A percentile compares a stretch with the other conserved stretches of the same genome.
Evolutionary conservation across 352 stramenopile species (phyloP).

Genomic region (Globisporangium alternatum): DNA sequence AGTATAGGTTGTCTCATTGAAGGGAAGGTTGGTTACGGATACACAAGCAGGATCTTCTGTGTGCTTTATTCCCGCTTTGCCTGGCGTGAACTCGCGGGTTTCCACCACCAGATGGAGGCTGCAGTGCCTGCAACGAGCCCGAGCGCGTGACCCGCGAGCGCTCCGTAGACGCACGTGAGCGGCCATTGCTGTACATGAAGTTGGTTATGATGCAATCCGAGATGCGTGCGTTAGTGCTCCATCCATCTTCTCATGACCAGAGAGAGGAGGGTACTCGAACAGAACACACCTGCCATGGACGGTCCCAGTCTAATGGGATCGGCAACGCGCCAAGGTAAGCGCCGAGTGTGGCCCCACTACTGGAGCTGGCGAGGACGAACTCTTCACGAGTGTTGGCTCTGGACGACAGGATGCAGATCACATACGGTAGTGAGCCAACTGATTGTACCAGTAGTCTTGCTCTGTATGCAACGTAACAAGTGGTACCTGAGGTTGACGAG

Average conservation of each 20-base stretch:
- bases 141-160: slow-evolving; percentile 41
- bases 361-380: slow-evolving; percentile 45
- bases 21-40: not conserved
- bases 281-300: slow-evolving; percentile 77
- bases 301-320: slow-evolving; percentile 86
- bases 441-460: not conserved
- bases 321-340: slow-evolving; percentile 72
- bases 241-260: not conserved
- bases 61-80: slow-evolving; percentile 10
- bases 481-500: slow-evolving; percentile 48
- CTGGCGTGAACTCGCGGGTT: not conserved
- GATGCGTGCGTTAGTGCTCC: not conserved
- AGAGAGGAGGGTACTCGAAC: not conserved
- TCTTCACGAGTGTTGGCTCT: slow-evolving; percentile 46
- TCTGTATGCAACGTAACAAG: not conserved
- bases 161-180: slow-evolving; percentile 78
- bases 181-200: slow-evolving; percentile 76
- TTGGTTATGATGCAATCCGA: not conserved
- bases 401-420: not conserved
- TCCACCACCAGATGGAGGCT: not conserved
- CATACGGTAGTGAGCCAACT: not conserved
- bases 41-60: not conserved
- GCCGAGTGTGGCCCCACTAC: slow-evolving; percentile 56
- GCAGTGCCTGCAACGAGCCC: slow-evolving; percentile 28
- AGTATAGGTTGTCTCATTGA: not conserved